Evolutionary conservation across 441 rosid genomes (phyloP).

Genomic region (Brassica balearica): DNA sequence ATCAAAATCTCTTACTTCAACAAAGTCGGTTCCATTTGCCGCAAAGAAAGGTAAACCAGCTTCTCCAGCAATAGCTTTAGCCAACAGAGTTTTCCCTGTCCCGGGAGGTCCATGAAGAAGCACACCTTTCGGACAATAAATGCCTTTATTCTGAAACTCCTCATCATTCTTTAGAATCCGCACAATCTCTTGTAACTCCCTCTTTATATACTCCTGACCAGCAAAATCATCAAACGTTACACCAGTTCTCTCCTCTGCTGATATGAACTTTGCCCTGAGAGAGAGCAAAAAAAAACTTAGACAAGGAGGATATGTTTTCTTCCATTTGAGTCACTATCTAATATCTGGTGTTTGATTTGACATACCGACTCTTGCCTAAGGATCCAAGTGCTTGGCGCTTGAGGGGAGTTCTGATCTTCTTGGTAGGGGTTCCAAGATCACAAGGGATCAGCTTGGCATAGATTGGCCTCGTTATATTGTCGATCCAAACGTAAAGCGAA

Average conservation of each 20-base stretch:
- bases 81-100: slow-evolving; percentile 95
- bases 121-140: slow-evolving; percentile 98
- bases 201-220: slow-evolving; percentile 96
- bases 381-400: slow-evolving; percentile 89
- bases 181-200: slow-evolving; percentile 92
- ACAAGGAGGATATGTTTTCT: background rate
- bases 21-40: slow-evolving; percentile 97
- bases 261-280: slow-evolving; percentile 89
- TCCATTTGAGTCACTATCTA: slow-evolving; percentile 10
- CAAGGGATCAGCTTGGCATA: slow-evolving; percentile 93
- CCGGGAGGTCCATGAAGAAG: slow-evolving; percentile 99
- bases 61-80: slow-evolving; percentile 99
- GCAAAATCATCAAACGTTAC: slow-evolving; percentile 97
- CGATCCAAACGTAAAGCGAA: slow-evolving; percentile 83
- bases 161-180: slow-evolving; percentile 88
- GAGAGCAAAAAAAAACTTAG: slow-evolving; percentile 9
- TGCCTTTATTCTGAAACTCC: slow-evolving; percentile 90
- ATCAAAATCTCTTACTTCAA: slow-evolving; percentile 63
- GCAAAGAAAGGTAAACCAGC: slow-evolving; percentile 99
- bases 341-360: slow-evolving; percentile 8
- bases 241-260: slow-evolving; percentile 96
- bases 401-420: slow-evolving; percentile 64
- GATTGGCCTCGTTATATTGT: slow-evolving; percentile 78
- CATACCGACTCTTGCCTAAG: slow-evolving; percentile 93
- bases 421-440: slow-evolving; percentile 83